Evolutionary conservation across 345 rosid genomes (phyloP).

Genomic region (Eucalyptus pumila): DNA sequence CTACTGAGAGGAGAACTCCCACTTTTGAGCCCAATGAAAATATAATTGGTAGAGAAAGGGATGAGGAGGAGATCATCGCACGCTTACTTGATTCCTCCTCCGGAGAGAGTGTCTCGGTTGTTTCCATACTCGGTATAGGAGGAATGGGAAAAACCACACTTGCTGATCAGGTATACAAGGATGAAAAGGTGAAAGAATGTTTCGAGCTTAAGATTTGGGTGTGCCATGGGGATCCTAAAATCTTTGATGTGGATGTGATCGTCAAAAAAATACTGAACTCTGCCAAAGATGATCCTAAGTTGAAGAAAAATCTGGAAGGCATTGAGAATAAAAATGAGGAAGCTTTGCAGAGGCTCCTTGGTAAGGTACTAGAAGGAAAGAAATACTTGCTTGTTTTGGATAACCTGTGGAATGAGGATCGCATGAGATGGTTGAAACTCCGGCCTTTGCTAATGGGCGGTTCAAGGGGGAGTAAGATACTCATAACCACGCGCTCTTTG

Average conservation of each 20-base stretch:
- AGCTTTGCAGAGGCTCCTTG: background rate
- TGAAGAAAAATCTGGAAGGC: background rate
- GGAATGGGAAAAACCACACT: constrained; percentile 25
- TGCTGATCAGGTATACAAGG: constrained; percentile 10
- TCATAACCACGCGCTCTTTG: background rate
- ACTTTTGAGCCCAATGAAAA: rapidly evolving
- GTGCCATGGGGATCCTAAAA: background rate
- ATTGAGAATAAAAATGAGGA: background rate
- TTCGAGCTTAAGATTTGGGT: constrained; percentile 13
- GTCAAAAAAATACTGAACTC: background rate
- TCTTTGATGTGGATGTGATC: background rate
- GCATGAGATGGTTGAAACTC: constrained; percentile 8
- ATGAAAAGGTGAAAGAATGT: background rate
- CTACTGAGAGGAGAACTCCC: background rate
- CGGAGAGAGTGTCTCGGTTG: background rate
- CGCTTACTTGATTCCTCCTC: background rate
- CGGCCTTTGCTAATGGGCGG: constrained; percentile 7
- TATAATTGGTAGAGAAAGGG: background rate
- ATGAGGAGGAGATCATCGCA: background rate
- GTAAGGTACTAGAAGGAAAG: background rate
- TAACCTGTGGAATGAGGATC: constrained; percentile 1
- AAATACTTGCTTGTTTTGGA: background rate
- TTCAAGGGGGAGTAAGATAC: constrained; percentile 12
- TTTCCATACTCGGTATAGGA: background rate
- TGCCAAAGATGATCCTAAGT: background rate